These are phyloP conservation scores for Pseudocercospora pini-densiflorae DNA, from an alignment of 2,329 filamentous ascomycete genomes.

Conservation along the genomic window DNA sequence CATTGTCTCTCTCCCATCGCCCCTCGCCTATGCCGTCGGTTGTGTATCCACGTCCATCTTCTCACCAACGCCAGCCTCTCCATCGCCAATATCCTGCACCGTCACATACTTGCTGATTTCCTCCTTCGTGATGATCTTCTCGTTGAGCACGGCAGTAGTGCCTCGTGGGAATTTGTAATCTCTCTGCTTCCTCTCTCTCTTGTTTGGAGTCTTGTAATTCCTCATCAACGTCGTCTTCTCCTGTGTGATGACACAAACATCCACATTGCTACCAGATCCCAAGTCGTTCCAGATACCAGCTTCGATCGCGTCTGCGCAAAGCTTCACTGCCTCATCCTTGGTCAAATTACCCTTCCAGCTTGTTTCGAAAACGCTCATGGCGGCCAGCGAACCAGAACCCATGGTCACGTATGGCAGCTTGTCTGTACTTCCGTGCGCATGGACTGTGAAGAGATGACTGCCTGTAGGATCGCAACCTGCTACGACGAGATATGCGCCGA, in stretches of 20 bases:
- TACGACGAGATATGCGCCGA: constrained; percentile 96
- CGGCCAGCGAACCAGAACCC: constrained; percentile 93
- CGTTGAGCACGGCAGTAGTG: constrained; percentile 93
- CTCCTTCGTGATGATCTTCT: constrained; percentile 93
- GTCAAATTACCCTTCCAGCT: constrained; percentile 83
- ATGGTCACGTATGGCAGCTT: constrained; percentile 99
- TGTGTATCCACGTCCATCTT: constrained; percentile 66
- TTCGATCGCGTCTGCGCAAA: constrained; percentile 85
- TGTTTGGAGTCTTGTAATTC: constrained; percentile 92
- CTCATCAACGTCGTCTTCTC: constrained; percentile 94
- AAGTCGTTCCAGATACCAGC: constrained; percentile 99
- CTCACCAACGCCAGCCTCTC: constrained; percentile 65
- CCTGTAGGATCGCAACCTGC: constrained; percentile 96
- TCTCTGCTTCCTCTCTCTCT: constrained; percentile 86
- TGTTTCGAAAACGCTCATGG: constrained; percentile 98
- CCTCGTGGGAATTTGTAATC: constrained; percentile 90
- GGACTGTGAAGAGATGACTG: constrained; percentile 93
- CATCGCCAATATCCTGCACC: constrained; percentile 75
- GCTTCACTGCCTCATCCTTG: constrained; percentile 78
- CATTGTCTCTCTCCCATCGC: not conserved
- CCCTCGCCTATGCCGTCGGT: not conserved
- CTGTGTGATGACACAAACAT: constrained; percentile 91
- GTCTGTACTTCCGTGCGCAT: constrained; percentile 97
- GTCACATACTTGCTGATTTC: constrained; percentile 94
- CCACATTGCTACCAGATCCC: constrained; percentile 95